Evolutionary conservation across 2,329 filamentous ascomycete genomes (phyloP).

Genomic region (Trichoderma asperellum): DNA sequence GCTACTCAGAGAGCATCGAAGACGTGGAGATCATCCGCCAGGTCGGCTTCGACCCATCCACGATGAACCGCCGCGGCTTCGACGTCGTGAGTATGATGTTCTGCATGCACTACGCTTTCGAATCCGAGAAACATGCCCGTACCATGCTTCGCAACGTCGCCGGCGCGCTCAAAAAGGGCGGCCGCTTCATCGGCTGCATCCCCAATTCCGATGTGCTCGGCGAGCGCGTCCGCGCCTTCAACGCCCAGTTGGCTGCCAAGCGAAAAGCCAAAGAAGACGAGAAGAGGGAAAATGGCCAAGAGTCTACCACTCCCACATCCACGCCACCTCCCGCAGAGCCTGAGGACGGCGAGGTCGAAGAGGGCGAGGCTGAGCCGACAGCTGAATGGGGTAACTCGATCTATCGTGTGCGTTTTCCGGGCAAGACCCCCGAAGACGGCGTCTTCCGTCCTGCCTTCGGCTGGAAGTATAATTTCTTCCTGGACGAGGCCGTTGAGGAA

Average conservation of each 20-base stretch:
- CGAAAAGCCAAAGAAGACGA: conserved; percentile 45
- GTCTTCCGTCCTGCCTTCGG: conserved; percentile 93
- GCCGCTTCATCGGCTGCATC: conserved; percentile 91
- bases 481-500: conserved; percentile 93
- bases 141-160: conserved; percentile 94
- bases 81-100: conserved; percentile 99
- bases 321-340: conserved; percentile 38
- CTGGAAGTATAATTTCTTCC: conserved; percentile 97
- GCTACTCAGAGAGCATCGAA: conserved; percentile 82
- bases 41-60: conserved; percentile 81
- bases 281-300: conserved; percentile 31
- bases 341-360: conserved; percentile 57
- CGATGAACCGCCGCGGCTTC: conserved; percentile 79
- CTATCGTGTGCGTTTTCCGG: conserved; percentile 87
- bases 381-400: conserved; percentile 93
- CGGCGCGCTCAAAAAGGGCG: conserved; percentile 87
- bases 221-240: conserved; percentile 75
- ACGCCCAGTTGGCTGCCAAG: conserved; percentile 55
- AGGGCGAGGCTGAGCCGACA: conserved; percentile 64
- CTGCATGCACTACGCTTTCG: conserved; percentile 98
- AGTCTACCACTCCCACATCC: conserved; percentile 35
- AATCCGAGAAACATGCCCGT: conserved; percentile 84
- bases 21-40: conserved; percentile 80
- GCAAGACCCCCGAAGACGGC: conserved; percentile 80
- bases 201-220: conserved; percentile 95